phyloP scores from a whole-genome alignment of 2,329 filamentous ascomycete species.

The Sporothrix humicola region DNA sequence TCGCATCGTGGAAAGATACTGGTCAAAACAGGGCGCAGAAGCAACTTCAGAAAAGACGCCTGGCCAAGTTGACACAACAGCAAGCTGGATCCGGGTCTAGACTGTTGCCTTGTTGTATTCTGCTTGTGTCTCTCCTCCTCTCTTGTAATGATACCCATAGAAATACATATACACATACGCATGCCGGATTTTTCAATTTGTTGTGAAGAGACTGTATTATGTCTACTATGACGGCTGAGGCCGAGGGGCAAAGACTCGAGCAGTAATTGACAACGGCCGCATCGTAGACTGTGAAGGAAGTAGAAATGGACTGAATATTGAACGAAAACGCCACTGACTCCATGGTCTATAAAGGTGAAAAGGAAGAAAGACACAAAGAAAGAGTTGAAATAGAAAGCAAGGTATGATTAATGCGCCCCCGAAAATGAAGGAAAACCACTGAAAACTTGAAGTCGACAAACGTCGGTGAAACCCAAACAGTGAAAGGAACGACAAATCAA shows the following conservation, averaged over 20 bases:
- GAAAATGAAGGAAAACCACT: slow-evolving; percentile 14
- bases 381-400: not conserved
- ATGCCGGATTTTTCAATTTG: not conserved
- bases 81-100: slow-evolving; percentile 33
- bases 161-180: not conserved
- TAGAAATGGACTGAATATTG: not conserved
- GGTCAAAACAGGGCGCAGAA: slow-evolving; percentile 36
- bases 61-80: slow-evolving; percentile 24
- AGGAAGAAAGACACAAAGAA: not conserved
- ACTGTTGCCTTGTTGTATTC: not conserved
- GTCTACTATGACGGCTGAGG: not conserved
- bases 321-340: not conserved
- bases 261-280: not conserved
- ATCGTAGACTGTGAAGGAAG: not conserved
- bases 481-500: not conserved
- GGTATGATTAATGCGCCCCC: slow-evolving; percentile 14
- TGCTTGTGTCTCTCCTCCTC: not conserved
- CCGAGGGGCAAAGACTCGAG: not conserved
- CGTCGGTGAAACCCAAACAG: not conserved
- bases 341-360: slow-evolving; percentile 7
- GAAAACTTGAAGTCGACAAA: not conserved
- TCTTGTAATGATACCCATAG: slow-evolving; percentile 26
- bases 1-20: slow-evolving; percentile 45
- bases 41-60: not conserved
- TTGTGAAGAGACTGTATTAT: not conserved